Evolutionary conservation across 768 basidiomycete genomes (phyloP), one percentile per base, ranked within the genome.

Genomic region (Udeniomyces megalosporus): DNA sequence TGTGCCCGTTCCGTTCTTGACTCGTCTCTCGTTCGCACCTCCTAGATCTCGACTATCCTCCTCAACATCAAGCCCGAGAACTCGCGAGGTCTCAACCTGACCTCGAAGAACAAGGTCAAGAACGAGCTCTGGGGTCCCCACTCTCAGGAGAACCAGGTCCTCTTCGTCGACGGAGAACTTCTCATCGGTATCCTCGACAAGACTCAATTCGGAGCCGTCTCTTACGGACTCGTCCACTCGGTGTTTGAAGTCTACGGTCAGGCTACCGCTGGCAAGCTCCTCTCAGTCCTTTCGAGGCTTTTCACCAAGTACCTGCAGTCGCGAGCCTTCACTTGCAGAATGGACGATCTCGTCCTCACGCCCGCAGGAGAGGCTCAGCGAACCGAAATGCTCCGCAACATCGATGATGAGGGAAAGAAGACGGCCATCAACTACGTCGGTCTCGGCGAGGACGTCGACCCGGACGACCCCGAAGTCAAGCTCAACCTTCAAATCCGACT

Each of bases 291-390:
- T 64, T 88, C 88, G 71, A 84, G 95, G 58, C 77, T 97, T 34
- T 90, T 99, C 75, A 96, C 95, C 48, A 97, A 95, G 71, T 97
- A 88, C 75, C 78, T 99, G 58, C 93, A 97, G 69, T 88, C 90
- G 69, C 86, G 91, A 46, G 95, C 90, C 0, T 99, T 99, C 75
- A 91, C 92, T 2, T 99, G 95, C 75, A 83, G 95, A 22, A 96
- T 97, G 88, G 95, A 99, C 74, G 95, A 99, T 77, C 78, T 99
- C 47, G 83, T 86, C 56, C 78, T 99, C 53, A 96, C 91, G 7
- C 79, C 82, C 0, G 81, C 83, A 60, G 92, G 89, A 24, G 85
- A 97, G 71, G 71, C 73, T 48, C 78, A 78, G 61, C 80, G 95
- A 66, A 75, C 78, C 51, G 78, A 82, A 44, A 78, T 96, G 51